Base-by-base conservation (phyloP, 345 rosid genomes). In the Triadica sebifera region DNA sequence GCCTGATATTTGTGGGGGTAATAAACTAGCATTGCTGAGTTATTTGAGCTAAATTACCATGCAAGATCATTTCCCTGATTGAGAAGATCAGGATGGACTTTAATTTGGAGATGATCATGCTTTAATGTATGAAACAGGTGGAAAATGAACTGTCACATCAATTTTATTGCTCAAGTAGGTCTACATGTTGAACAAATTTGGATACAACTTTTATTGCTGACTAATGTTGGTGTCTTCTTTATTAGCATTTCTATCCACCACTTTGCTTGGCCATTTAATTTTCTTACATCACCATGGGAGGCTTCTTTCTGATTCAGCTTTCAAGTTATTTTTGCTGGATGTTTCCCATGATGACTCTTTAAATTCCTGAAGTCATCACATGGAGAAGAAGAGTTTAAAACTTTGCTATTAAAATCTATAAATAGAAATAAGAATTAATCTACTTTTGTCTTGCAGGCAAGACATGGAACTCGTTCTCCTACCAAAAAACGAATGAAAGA, bases 401-500 rank as follows among this genome's bases (percentile, higher is more conserved):
- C 3, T 46, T 1, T 29, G 43, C 39, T 47, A 5, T 37, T 57
- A 49, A 57, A 50, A 67, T 39, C 5, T 12, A 15, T 49, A 22
- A 59, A 65, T 25, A 24, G 53, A 52, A 64, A 55, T 46, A 10
- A 16, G 61, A 8, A 17, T 16, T 76, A 67, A 59, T 67, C 2
- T 5, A 10, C 4, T 38, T 76, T 61, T 67, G 13, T 10, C 47
- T 71, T 55, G 49, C 77, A 95, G 99, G 94, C 97, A 80, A 89
- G 99, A 79, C 99, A 93, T 69, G 98, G 99, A 58, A 91, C 99
- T 77, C 98, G 97, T 64, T 84, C 96, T 69, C 99, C 99, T 3
- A 91, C 98, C n/a, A 89, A 87, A 84, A 93, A 91, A 68, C 84
- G 97, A 70, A 85, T 88, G 83, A 77, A 84, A 73, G 98, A 93